These are phyloP conservation scores for Tephrocybe sp. DNA, from an alignment of 768 basidiomycete genomes.

Conservation along the genomic window DNA sequence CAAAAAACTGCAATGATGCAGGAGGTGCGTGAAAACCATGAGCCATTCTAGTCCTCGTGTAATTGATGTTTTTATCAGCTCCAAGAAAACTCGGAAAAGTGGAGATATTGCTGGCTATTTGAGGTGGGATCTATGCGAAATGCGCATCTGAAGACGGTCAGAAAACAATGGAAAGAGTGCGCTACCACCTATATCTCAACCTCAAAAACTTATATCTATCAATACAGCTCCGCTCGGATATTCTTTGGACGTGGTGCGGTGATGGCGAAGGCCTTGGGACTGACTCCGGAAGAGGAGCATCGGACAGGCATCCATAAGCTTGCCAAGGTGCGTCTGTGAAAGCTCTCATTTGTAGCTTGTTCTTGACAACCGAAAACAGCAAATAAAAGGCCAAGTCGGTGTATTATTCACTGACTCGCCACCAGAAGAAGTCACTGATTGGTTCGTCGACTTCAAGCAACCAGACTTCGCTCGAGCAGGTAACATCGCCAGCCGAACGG, in stretches of 20 bases:
- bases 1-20: constrained; percentile 84
- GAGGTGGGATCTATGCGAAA: constrained; percentile 96
- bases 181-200: constrained; percentile 23
- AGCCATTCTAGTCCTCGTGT: neutral
- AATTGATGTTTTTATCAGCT: constrained; percentile 46
- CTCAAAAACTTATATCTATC: constrained; percentile 6
- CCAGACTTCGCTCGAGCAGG: constrained; percentile 92
- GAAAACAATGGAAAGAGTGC: constrained; percentile 91
- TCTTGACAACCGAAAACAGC: constrained; percentile 41
- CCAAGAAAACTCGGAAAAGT: constrained; percentile 82
- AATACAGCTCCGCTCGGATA: constrained; percentile 76
- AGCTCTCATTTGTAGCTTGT: neutral
- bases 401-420: constrained; percentile 89
- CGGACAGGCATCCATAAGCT: constrained; percentile 75
- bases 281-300: constrained; percentile 85
- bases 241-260: constrained; percentile 87
- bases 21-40: constrained; percentile 53
- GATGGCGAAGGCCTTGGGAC: constrained; percentile 95
- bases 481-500: constrained; percentile 72
- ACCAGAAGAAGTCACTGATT: constrained; percentile 88
- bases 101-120: constrained; percentile 95
- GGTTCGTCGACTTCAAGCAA: constrained; percentile 90
- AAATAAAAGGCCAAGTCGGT: constrained; percentile 94
- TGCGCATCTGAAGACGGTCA: constrained; percentile 89
- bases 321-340: constrained; percentile 57